A percentile compares a stretch with the other conserved stretches of the same genome.
phyloP scores from a whole-genome alignment of 2,329 filamentous ascomycete genomes.

The Botrytis porri region DNA sequence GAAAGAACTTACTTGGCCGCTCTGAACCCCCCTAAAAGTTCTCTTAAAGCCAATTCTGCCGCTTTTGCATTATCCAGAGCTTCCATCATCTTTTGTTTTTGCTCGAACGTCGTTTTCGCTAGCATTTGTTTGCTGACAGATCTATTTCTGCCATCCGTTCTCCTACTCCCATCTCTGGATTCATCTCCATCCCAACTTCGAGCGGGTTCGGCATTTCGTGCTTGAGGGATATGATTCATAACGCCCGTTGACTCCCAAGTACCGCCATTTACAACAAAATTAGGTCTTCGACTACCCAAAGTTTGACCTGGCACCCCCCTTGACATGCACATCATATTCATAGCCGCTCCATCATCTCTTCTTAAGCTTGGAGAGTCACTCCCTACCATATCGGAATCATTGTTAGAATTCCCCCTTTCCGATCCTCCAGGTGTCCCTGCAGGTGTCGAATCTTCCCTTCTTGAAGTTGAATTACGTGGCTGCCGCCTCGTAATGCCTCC shows the following conservation, averaged over 20 bases:
- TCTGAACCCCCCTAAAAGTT: slow-evolving; percentile 76
- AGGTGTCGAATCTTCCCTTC: slow-evolving; percentile 58
- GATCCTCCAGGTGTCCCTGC: slow-evolving; percentile 48
- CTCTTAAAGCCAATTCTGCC: slow-evolving; percentile 78
- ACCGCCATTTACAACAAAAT: slow-evolving; percentile 42
- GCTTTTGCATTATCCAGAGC: slow-evolving; percentile 77
- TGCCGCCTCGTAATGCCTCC: slow-evolving; percentile 85
- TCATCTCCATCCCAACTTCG: slow-evolving; percentile 40
- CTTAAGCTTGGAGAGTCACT: slow-evolving; percentile 37
- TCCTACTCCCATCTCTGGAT: slow-evolving; percentile 36
- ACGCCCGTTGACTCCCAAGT: slow-evolving; percentile 76
- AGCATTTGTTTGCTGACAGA: slow-evolving; percentile 50
- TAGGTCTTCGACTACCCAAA: slow-evolving; percentile 30
- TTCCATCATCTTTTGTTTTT: slow-evolving; percentile 62
- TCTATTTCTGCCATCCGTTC: slow-evolving; percentile 38
- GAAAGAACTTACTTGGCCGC: slow-evolving; percentile 68
- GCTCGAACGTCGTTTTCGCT: slow-evolving; percentile 56
- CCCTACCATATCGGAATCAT: slow-evolving; percentile 35
- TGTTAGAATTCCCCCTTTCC: slow-evolving; percentile 38
- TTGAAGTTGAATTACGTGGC: slow-evolving; percentile 59
- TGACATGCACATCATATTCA: slow-evolving; percentile 39
- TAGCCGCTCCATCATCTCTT: slow-evolving; percentile 38
- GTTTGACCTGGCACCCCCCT: slow-evolving; percentile 30
- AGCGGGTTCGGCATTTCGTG: slow-evolving; percentile 46
- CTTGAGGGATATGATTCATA: slow-evolving; percentile 67